phyloP scores from a whole-genome alignment of 129 eudicot species.

The Deinandra increscens region DNA sequence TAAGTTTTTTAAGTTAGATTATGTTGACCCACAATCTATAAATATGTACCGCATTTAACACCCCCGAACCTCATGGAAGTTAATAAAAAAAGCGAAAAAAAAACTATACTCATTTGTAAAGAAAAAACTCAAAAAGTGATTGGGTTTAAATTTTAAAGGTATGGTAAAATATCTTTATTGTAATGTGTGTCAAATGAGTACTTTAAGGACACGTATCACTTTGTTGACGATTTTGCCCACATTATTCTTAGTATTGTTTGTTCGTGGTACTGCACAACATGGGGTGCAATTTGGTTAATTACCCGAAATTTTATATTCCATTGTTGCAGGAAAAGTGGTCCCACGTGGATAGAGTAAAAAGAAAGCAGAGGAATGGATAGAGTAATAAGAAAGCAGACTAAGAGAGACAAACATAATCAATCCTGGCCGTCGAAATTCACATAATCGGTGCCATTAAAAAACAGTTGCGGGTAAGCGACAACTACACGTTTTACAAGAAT shows the following conservation, averaged over 20 bases:
- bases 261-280: not conserved
- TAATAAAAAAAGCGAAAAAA: too few species aligned
- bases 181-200: not conserved
- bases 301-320: not conserved
- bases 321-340: slow-evolving; percentile 23
- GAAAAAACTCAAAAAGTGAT: too few species aligned
- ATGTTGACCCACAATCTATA: too few species aligned
- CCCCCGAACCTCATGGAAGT: too few species aligned
- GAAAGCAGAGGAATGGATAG: slow-evolving; percentile 26
- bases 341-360: slow-evolving; percentile 23
- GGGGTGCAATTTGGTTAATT: slow-evolving; percentile 15
- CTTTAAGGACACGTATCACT: not conserved
- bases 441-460: slow-evolving; percentile 30
- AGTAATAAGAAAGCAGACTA: too few species aligned
- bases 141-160: too few species aligned
- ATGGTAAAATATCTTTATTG: not conserved
- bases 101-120: too few species aligned
- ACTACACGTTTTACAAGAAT: slow-evolving; percentile 30
- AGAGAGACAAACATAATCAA: not conserved
- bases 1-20: too few species aligned
- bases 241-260: too few species aligned
- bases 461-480: slow-evolving; percentile 24
- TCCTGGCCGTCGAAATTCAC: slow-evolving; percentile 36
- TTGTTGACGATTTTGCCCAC: slow-evolving; percentile 14
- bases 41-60: too few species aligned